Conservation (phyloP, 345 rosid species). For the Dipteronia dyeriana region DNA sequence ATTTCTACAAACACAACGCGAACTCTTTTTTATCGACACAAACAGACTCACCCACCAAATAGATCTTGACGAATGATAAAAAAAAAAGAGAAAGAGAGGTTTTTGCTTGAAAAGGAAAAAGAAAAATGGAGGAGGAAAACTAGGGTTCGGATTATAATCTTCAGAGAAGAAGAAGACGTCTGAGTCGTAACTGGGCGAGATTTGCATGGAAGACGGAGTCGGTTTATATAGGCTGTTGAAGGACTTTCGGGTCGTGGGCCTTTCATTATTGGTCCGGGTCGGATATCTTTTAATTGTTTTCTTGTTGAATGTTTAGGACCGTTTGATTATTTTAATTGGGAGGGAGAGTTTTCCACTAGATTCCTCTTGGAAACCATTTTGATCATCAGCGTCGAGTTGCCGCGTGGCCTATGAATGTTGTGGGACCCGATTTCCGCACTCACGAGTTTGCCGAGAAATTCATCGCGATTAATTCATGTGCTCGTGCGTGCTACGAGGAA, state of each 20-base stretch:
- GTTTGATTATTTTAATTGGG: too few species aligned
- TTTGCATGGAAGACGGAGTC: constrained; percentile 39
- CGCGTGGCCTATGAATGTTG: constrained; percentile 46
- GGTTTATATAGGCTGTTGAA: constrained; percentile 46
- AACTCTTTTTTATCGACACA: constrained; percentile 11
- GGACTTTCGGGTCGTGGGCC: constrained; percentile 30
- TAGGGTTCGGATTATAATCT: constrained; percentile 3
- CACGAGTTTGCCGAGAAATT: too few species aligned
- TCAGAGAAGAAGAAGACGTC: constrained; percentile 19
- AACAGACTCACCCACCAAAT: constrained; percentile 37
- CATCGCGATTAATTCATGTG: constrained; percentile 15
- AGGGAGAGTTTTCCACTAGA: too few species aligned
- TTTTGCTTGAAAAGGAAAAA: too few species aligned
- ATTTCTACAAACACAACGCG: not conserved
- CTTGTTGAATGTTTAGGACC: too few species aligned
- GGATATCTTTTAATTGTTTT: constrained; percentile 9
- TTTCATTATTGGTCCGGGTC: not conserved
- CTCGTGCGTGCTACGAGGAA: constrained; percentile 20
- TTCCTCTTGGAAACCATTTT: not conserved
- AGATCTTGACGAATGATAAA: constrained; percentile 24
- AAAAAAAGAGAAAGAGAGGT: not conserved
- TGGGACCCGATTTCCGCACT: constrained; percentile 19
- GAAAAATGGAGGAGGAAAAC: not conserved
- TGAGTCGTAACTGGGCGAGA: constrained; percentile 55
- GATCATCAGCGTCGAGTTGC: constrained; percentile 54